These are phyloP conservation scores for Macrolepiota fuliginosa DNA, from an alignment of 768 basidiomycete genomes.

Conservation along the genomic window DNA sequence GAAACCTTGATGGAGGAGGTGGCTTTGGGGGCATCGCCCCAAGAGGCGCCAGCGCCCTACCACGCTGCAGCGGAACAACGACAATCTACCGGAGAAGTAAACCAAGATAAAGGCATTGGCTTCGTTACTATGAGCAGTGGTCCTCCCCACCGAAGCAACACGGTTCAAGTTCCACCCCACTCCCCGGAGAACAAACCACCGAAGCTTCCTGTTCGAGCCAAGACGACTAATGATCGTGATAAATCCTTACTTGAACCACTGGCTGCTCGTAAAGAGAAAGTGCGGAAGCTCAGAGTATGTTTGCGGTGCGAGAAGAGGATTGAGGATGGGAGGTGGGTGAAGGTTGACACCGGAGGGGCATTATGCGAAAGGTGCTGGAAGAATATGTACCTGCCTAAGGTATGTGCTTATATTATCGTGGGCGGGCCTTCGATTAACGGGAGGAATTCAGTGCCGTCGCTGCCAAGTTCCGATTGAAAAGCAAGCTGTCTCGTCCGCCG, in stretches of 20 bases:
- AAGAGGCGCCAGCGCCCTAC: slow-evolving; percentile 14
- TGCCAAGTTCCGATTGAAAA: slow-evolving; percentile 88
- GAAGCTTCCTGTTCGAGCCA: slow-evolving; percentile 56
- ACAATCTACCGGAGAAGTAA: background rate
- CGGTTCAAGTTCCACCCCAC: slow-evolving; percentile 38
- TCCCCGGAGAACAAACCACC: slow-evolving; percentile 43
- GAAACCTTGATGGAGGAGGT: slow-evolving; percentile 16
- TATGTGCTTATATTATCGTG: slow-evolving; percentile 28
- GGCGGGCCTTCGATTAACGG: background rate
- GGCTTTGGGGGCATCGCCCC: slow-evolving; percentile 19
- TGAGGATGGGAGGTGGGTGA: slow-evolving; percentile 81
- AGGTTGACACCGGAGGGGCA: slow-evolving; percentile 69
- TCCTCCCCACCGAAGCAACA: slow-evolving; percentile 47
- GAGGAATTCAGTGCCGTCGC: slow-evolving; percentile 66
- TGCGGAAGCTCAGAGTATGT: slow-evolving; percentile 42
- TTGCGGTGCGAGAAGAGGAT: slow-evolving; percentile 67
- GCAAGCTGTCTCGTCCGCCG: slow-evolving; percentile 85
- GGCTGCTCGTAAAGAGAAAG: slow-evolving; percentile 28
- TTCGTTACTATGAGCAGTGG: slow-evolving; percentile 13
- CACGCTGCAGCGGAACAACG: slow-evolving; percentile 2
- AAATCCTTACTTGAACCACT: slow-evolving; percentile 18
- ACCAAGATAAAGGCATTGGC: slow-evolving; percentile 2
- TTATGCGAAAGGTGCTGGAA: slow-evolving; percentile 95
- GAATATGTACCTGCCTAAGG: slow-evolving; percentile 93
- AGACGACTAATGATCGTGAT: slow-evolving; percentile 37